Evolutionary conservation across 2,329 filamentous ascomycete genomes (phyloP).

Genomic region (Lachnellula hyalina): DNA sequence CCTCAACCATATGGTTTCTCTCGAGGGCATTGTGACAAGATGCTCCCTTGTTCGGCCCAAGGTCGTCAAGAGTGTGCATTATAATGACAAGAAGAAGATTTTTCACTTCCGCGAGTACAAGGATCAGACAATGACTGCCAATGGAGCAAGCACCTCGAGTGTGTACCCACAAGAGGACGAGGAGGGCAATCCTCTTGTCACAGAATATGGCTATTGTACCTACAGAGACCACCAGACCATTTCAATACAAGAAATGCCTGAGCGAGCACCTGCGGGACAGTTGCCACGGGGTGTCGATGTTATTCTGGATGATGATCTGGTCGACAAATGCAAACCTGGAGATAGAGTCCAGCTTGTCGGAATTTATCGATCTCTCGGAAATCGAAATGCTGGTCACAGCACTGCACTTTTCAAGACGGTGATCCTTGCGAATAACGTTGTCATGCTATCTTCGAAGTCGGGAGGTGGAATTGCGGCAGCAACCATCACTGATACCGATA

Average conservation of each 20-base stretch:
- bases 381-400: conserved; percentile 83
- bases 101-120: conserved; percentile 89
- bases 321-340: conserved; percentile 90
- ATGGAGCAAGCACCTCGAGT: conserved; percentile 79
- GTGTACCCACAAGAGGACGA: conserved; percentile 94
- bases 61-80: conserved; percentile 97
- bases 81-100: conserved; percentile 78
- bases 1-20: conserved; percentile 92
- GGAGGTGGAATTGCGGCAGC: conserved; percentile 89
- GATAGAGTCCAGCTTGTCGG: conserved; percentile 97
- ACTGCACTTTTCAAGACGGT: conserved; percentile 94
- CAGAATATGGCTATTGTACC: conserved; percentile 92
- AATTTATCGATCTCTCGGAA: conserved; percentile 89
- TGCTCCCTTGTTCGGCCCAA: conserved; percentile 94
- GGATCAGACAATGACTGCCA: conserved; percentile 94
- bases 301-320: conserved; percentile 92
- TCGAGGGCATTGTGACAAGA: conserved; percentile 96
- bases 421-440: conserved; percentile 90
- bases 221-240: conserved; percentile 97
- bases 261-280: conserved; percentile 90
- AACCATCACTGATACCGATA: conserved; percentile 91
- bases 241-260: conserved; percentile 98
- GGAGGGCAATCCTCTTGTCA: conserved; percentile 84
- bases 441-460: conserved; percentile 91
- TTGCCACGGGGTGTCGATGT: conserved; percentile 93